Base-by-base conservation (phyloP, 179 eudicot genomes). In the Carnegiea gigantea region DNA sequence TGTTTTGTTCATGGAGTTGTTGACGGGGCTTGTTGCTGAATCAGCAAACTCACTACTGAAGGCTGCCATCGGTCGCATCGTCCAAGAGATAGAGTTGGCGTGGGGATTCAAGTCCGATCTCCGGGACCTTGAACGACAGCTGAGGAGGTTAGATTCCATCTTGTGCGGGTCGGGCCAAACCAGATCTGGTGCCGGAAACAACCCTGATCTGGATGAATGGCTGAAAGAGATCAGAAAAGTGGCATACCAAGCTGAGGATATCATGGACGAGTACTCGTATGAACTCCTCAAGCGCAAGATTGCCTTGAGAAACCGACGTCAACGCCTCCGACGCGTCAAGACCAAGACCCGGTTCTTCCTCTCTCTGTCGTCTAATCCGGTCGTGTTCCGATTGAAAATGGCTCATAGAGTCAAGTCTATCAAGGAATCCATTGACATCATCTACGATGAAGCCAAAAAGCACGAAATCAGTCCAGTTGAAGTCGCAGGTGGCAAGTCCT, bases 211-310 rank as follows among this genome's bases (percentile, higher is more conserved):
- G 40, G 44, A 76, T 26, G 71, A 70, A n/a, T 85, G 87, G 84
- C 74, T 85, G 36, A 78, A 65, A 6, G 28, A 43, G 67, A 82
- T 78, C n/a, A 79, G 36, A 76, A 54, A 54, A 11, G 77, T 76
- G 15, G 77, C 78, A 5, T 75, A 57, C 48, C 46, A 74, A 38
- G 84, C 82, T 44, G 77, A 81, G 7, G 79, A 84, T 10, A 54
- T 84, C 71, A 62, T 84, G 20, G 87, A 82, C 38, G 80, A 76
- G 71, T 60, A 77, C 21, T 76, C 80, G 0, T 76, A 49, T 7
- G 44, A 40, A 5, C 44, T 40, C 44, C 6, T 40, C 70, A 54
- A 33, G 28, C 77, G 72, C 48, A 74, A 13, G 17, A 21, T 74
- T n/a, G 44, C 44, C 44, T 40, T 7, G 44, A 7, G 9, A 5